Conservation (phyloP, 306 rosid genomes). For the Trichosanthes truncata region DNA sequence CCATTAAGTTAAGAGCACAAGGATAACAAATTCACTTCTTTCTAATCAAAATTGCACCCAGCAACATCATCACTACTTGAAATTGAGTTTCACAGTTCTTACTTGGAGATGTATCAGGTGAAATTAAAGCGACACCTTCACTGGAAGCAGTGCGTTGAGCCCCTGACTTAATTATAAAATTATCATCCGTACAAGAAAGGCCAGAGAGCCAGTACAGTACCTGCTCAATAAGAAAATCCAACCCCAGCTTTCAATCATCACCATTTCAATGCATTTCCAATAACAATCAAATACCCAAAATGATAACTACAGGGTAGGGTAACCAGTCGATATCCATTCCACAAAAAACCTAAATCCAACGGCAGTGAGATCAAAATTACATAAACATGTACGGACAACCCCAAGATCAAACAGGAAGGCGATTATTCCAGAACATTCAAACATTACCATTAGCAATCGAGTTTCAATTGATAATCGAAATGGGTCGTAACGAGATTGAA, state of each 20-base stretch:
- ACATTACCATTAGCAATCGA: background rate
- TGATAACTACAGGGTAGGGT: background rate
- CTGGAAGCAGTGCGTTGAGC: conserved; percentile 76
- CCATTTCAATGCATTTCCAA: background rate
- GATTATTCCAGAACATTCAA: background rate
- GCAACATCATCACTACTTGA: background rate
- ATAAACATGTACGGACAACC: background rate
- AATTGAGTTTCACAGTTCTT: conserved; percentile 12
- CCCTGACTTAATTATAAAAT: conserved; percentile 65
- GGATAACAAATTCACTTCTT: background rate
- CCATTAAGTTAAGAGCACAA: background rate
- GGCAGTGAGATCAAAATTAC: background rate
- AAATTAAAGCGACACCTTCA: conserved; percentile 63
- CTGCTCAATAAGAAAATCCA: conserved; percentile 23
- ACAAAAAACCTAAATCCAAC: background rate
- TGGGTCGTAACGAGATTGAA: background rate
- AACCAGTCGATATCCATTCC: background rate
- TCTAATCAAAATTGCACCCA: background rate
- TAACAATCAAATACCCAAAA: background rate
- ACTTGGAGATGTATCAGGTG: conserved; percentile 94
- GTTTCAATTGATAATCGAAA: background rate
- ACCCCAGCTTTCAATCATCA: background rate
- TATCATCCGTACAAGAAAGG: conserved; percentile 79
- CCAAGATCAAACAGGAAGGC: background rate
- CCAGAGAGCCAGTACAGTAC: conserved; percentile 91